Evolutionary conservation across 257 asterid species (phyloP).

Genomic region (Solanum clarkiae): DNA sequence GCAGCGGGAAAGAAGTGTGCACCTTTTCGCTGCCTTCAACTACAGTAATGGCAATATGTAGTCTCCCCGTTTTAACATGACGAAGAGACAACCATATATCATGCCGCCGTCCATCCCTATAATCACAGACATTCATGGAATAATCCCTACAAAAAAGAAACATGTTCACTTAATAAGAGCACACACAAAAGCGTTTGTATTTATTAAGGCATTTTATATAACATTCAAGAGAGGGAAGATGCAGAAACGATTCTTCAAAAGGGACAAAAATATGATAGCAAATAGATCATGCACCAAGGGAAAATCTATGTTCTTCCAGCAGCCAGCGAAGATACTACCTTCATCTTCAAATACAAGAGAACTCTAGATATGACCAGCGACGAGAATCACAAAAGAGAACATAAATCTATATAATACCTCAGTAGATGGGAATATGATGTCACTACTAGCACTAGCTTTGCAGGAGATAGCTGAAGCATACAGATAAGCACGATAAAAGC

Average conservation of each 20-base stretch:
- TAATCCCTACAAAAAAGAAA: constrained; percentile 40
- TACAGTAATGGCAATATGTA: constrained; percentile 78
- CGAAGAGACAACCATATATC: constrained; percentile 88
- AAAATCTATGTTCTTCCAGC: neutral
- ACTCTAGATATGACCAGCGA: neutral
- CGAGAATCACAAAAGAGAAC: neutral
- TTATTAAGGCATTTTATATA: neutral
- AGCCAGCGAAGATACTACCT: neutral
- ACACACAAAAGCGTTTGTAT: neutral
- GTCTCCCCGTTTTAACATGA: constrained; percentile 68
- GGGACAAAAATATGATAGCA: neutral
- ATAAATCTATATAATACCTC: neutral
- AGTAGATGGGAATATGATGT: neutral
- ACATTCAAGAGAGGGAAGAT: neutral
- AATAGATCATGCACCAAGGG: neutral
- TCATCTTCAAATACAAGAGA: neutral
- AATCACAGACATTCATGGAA: constrained; percentile 40
- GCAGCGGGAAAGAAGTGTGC: neutral
- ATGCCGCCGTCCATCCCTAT: constrained; percentile 71
- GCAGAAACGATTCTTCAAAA: neutral
- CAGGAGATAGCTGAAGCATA: neutral
- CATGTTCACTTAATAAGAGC: neutral
- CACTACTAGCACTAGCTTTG: neutral
- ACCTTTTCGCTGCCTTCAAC: constrained; percentile 56
- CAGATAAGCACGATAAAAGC: neutral